Conservation (phyloP, 1,284 basidiomycete species). For the Sphagnurus paluster region DNA sequence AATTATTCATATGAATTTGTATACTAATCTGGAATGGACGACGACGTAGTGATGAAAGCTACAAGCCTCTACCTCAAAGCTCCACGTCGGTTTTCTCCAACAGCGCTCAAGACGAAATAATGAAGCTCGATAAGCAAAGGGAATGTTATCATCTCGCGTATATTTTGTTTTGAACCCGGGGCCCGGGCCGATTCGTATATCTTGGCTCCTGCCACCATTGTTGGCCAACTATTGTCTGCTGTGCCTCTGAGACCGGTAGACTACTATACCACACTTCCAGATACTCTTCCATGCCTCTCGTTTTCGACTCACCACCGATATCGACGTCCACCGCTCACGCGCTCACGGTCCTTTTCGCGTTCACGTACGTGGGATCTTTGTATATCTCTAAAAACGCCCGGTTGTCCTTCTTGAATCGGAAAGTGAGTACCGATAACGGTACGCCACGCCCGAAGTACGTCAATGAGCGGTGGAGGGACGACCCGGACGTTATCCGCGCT, state of each 20-base stretch:
- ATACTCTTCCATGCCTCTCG: constrained; percentile 21
- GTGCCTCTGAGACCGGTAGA: not conserved
- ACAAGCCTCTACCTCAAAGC: too few species aligned
- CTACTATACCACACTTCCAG: not conserved
- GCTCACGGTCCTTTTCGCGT: constrained; percentile 48
- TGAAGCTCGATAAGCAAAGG: too few species aligned
- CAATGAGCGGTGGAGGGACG: constrained; percentile 63
- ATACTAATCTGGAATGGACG: too few species aligned
- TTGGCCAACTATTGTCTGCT: constrained; percentile 8
- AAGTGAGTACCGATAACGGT: constrained; percentile 17
- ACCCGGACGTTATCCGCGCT: constrained; percentile 72
- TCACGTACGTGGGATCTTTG: constrained; percentile 62
- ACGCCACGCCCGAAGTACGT: constrained; percentile 29
- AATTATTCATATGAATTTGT: too few species aligned
- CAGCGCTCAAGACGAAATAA: too few species aligned
- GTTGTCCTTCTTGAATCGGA: constrained; percentile 43
- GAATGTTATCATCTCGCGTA: too few species aligned
- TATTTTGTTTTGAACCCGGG: too few species aligned
- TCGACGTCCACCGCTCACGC: constrained; percentile 41
- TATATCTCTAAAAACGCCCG: constrained; percentile 60
- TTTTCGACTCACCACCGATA: constrained; percentile 27
- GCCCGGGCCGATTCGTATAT: constrained; percentile 4
- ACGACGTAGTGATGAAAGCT: too few species aligned
- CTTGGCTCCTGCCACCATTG: constrained; percentile 4
- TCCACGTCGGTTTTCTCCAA: too few species aligned